These are phyloP conservation scores for Fusarium sp. DNA, from an alignment of 2,329 filamentous ascomycete species.

Conservation along the genomic window DNA sequence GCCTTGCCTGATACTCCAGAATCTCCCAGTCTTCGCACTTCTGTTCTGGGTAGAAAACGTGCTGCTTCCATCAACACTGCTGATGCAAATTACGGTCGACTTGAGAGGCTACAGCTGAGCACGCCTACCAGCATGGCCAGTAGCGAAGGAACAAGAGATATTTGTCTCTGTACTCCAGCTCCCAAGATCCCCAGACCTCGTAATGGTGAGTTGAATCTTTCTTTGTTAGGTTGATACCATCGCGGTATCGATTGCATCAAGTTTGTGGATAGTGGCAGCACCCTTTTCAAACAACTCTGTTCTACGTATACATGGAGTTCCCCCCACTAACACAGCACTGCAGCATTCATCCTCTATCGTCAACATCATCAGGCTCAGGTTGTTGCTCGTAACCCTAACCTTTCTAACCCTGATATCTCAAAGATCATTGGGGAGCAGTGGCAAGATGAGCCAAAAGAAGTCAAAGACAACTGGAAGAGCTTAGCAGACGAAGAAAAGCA, in stretches of 20 bases:
- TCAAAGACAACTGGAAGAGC: slow-evolving; percentile 87
- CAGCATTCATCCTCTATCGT: slow-evolving; percentile 97
- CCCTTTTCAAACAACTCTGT: neutral
- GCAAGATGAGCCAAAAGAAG: slow-evolving; percentile 77
- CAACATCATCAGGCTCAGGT: slow-evolving; percentile 90
- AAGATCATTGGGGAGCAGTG: slow-evolving; percentile 97
- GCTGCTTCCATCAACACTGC: slow-evolving; percentile 59
- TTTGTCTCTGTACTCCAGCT: slow-evolving; percentile 67
- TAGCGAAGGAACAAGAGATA: slow-evolving; percentile 54
- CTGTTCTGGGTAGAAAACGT: slow-evolving; percentile 54
- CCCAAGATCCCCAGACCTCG: slow-evolving; percentile 69
- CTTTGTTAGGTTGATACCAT: slow-evolving; percentile 27
- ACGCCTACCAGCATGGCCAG: slow-evolving; percentile 46
- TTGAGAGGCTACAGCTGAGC: slow-evolving; percentile 47
- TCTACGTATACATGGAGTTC: neutral
- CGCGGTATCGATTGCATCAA: slow-evolving; percentile 2
- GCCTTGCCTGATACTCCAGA: slow-evolving; percentile 37
- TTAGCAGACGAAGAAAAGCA: slow-evolving; percentile 94
- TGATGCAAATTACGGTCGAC: slow-evolving; percentile 54
- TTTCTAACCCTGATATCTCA: slow-evolving; percentile 95
- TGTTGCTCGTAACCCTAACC: slow-evolving; percentile 82
- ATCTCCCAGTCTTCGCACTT: slow-evolving; percentile 43
- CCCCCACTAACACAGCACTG: slow-evolving; percentile 44
- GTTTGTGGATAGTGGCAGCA: slow-evolving; percentile 14
- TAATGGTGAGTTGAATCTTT: slow-evolving; percentile 62